These are phyloP conservation scores for Metschnikowia santaceciliae DNA, from an alignment of 805 yeast species.

Conservation along the genomic window DNA sequence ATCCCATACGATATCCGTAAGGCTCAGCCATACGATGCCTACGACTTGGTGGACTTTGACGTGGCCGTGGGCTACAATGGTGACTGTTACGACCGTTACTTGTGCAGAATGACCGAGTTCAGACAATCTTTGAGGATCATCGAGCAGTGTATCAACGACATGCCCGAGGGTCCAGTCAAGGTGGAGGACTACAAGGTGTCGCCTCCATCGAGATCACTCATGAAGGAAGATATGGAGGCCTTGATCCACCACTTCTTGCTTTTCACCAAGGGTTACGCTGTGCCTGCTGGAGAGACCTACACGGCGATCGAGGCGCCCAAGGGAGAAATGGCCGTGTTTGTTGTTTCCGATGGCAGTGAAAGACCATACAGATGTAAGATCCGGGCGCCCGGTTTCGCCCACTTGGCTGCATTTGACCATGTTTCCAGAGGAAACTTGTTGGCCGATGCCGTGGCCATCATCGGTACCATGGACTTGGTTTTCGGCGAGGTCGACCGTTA, in stretches of 20 bases:
- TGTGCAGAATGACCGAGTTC: slow-evolving; percentile 86
- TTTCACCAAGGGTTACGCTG: slow-evolving; percentile 84
- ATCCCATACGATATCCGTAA: slow-evolving; percentile 83
- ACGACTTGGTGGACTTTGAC: slow-evolving; percentile 81
- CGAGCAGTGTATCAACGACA: slow-evolving; percentile 84
- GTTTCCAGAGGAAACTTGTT: slow-evolving; percentile 80
- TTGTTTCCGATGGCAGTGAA: slow-evolving; percentile 85
- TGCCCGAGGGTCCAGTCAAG: slow-evolving; percentile 90
- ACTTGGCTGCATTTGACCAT: slow-evolving; percentile 83
- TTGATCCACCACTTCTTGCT: slow-evolving; percentile 84
- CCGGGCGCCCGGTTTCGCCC: slow-evolving; percentile 93
- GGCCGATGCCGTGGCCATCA: slow-evolving; percentile 90
- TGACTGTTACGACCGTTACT: slow-evolving; percentile 88
- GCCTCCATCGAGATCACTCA: slow-evolving; percentile 74
- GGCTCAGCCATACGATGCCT: slow-evolving; percentile 87
- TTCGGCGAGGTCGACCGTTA: slow-evolving; percentile 93
- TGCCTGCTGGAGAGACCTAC: slow-evolving; percentile 88
- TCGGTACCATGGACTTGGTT: slow-evolving; percentile 93
- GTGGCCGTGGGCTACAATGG: slow-evolving; percentile 84
- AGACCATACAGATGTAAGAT: slow-evolving; percentile 90
- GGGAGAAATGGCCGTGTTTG: slow-evolving; percentile 91
- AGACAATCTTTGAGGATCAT: slow-evolving; percentile 86
- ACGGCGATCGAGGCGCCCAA: slow-evolving; percentile 92
- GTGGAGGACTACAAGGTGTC: slow-evolving; percentile 84
- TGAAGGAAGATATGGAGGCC: slow-evolving; percentile 93